phyloP scores from a whole-genome alignment of 2,329 filamentous ascomycete genomes.

The Aphanoascus verrucosus region DNA sequence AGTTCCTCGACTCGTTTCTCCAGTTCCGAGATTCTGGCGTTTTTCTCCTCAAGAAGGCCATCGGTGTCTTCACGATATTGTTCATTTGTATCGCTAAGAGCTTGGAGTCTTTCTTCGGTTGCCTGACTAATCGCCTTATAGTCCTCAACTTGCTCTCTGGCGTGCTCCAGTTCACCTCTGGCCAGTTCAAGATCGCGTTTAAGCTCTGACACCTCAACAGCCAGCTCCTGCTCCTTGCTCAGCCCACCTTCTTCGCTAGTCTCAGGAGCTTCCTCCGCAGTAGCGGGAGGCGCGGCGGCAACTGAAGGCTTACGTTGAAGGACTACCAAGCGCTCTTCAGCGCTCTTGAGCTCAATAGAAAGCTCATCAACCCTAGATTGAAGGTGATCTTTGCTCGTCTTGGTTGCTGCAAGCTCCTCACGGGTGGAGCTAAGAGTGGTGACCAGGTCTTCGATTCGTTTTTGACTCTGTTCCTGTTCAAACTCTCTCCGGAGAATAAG shows the following conservation, averaged over 20 bases:
- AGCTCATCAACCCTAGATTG: constrained; percentile 83
- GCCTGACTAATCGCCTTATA: constrained; percentile 81
- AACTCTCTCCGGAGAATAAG: constrained; percentile 75
- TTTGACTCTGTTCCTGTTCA: constrained; percentile 76
- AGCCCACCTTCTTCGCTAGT: constrained; percentile 47
- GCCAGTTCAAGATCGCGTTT: constrained; percentile 77
- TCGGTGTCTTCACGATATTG: constrained; percentile 85
- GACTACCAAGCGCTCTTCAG: constrained; percentile 74
- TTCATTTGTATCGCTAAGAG: constrained; percentile 67
- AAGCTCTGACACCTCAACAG: constrained; percentile 71
- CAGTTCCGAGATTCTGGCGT: constrained; percentile 67
- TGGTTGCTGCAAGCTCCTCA: constrained; percentile 74
- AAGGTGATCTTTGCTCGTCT: constrained; percentile 80
- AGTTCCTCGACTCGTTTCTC: constrained; percentile 76
- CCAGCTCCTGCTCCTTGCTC: constrained; percentile 65
- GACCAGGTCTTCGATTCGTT: constrained; percentile 84
- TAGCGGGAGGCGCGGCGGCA: constrained; percentile 40
- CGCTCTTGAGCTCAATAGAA: constrained; percentile 73
- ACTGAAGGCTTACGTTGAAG: constrained; percentile 69
- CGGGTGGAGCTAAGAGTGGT: constrained; percentile 66
- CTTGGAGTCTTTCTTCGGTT: constrained; percentile 77
- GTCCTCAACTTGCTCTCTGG: constrained; percentile 70
- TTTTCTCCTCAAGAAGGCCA: constrained; percentile 61
- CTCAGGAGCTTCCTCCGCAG: constrained; percentile 37
- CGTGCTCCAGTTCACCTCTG: constrained; percentile 67